Conservation (phyloP, 176 grass and related monocot species). For the Dendrocalamus sinicus region DNA sequence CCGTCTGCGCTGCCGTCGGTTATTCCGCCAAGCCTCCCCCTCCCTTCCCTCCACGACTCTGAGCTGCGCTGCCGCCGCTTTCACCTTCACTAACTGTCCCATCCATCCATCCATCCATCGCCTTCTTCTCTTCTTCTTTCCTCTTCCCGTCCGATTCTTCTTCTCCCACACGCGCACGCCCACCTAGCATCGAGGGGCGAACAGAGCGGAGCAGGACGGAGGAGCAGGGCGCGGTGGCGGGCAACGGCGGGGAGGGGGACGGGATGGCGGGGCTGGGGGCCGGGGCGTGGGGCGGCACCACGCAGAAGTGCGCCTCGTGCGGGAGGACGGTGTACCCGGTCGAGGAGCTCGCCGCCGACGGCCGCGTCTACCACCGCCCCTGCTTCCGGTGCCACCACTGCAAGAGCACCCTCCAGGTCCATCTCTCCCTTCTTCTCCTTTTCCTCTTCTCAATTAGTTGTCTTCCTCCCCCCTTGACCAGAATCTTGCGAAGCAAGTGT, state of each 20-base stretch:
- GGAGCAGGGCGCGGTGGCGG: background rate
- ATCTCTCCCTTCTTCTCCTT: background rate
- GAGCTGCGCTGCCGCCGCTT: slow-evolving; percentile 51
- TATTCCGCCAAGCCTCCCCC: slow-evolving; percentile 31
- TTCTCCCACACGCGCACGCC: background rate
- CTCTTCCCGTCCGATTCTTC: slow-evolving; percentile 9
- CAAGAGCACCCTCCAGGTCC: slow-evolving; percentile 92
- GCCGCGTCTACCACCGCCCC: slow-evolving; percentile 86
- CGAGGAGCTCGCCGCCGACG: slow-evolving; percentile 91
- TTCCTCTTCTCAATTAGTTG: background rate
- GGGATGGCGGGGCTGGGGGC: slow-evolving; percentile 58
- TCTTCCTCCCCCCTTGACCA: background rate
- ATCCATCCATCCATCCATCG: slow-evolving; percentile 26
- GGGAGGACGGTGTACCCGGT: slow-evolving; percentile 89
- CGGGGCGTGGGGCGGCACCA: slow-evolving; percentile 84
- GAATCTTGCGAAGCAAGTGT: background rate
- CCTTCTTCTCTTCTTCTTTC: background rate
- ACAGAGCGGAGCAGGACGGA: background rate
- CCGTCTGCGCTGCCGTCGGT: slow-evolving; percentile 56
- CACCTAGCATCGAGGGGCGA: background rate
- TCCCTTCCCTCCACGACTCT: slow-evolving; percentile 33
- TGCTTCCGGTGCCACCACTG: slow-evolving; percentile 98
- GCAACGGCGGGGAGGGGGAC: slow-evolving; percentile 36
- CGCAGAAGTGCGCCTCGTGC: slow-evolving; percentile 93
- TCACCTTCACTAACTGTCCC: slow-evolving; percentile 44